phyloP scores from a whole-genome alignment of 345 rosid species.

The Turritis glabra region DNA sequence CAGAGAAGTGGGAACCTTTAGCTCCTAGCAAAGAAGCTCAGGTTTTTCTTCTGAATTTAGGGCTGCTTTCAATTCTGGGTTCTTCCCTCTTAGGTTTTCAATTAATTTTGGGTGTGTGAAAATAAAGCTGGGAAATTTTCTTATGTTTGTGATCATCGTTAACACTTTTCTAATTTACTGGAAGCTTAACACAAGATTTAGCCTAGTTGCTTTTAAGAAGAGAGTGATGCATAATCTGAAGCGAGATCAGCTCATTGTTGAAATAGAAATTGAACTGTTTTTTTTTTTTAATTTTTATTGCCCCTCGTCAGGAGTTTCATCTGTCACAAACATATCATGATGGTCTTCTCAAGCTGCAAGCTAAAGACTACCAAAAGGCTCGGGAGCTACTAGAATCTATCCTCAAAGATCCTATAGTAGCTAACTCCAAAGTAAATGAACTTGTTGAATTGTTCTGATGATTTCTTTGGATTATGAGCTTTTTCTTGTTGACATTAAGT shows the following conservation, averaged over 20 bases:
- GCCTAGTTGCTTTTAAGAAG: not conserved
- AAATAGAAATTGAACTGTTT: not conserved
- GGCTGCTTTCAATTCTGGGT: conserved; percentile 14
- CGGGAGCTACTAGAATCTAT: conserved; percentile 73
- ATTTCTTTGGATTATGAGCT: not conserved
- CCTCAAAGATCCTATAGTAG: conserved; percentile 77
- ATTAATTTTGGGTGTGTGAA: not conserved
- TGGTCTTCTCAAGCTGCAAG: conserved; percentile 86
- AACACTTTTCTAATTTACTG: not conserved
- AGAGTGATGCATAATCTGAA: conserved; percentile 14
- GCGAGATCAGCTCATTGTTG: not conserved
- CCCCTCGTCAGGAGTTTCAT: conserved; percentile 74
- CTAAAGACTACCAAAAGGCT: conserved; percentile 85
- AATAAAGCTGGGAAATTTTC: not conserved
- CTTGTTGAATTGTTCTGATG: not conserved
- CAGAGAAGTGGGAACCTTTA: conserved; percentile 89
- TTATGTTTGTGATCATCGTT: not conserved
- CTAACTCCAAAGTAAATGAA: conserved; percentile 60
- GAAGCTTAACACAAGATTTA: not conserved
- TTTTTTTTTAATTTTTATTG: not conserved
- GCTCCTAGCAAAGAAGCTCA: conserved; percentile 99
- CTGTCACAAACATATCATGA: conserved; percentile 88
- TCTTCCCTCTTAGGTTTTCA: not conserved
- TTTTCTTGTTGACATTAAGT: not conserved
- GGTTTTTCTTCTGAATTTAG: conserved; percentile 43